Percentiles rank a stretch among this genome's conserved stretches.
Evolutionary conservation across 2,329 filamentous ascomycete genomes (phyloP).

Genomic region (Aureobasidium zeae): DNA sequence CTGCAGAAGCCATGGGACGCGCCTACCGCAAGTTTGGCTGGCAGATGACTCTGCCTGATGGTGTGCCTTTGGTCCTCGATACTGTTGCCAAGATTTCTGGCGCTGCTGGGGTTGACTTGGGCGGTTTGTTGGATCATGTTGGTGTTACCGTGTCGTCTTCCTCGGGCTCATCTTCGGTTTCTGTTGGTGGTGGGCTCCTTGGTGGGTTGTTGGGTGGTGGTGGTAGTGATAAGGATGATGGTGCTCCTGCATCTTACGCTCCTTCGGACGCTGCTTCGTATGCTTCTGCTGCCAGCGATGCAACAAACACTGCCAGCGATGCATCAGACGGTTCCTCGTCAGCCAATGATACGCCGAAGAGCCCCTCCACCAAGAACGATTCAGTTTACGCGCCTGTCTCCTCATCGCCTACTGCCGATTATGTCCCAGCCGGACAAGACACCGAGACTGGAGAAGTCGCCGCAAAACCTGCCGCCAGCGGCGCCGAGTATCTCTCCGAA

Average conservation of each 20-base stretch:
- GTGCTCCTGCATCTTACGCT: no score
- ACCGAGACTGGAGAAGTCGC: conserved; percentile 46
- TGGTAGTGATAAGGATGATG: no score
- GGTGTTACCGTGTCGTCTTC: no score
- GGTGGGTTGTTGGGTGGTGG: no score
- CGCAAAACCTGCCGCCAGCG: conserved; percentile 55
- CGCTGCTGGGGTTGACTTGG: not conserved
- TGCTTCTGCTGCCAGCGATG: not conserved
- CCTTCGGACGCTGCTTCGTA: conserved; percentile 2
- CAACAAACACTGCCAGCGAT: not conserved
- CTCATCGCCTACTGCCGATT: conserved; percentile 1
- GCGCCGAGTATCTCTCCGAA: conserved; percentile 60
- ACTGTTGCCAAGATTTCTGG: not conserved
- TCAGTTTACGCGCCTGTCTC: conserved; percentile 3
- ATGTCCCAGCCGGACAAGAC: conserved; percentile 16
- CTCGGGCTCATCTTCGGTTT: no score
- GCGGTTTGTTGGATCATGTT: no score
- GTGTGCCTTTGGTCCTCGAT: conserved; percentile 5
- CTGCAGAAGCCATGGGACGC: conserved; percentile 53
- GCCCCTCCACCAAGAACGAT: not conserved
- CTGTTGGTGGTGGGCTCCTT: no score
- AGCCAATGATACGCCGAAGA: no score
- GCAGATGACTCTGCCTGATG: conserved; percentile 13
- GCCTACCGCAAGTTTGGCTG: conserved; percentile 58
- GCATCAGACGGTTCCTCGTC: no score